Conservation (phyloP, 2,329 filamentous ascomycete species). For the Sclerotinia spermophila region DNA sequence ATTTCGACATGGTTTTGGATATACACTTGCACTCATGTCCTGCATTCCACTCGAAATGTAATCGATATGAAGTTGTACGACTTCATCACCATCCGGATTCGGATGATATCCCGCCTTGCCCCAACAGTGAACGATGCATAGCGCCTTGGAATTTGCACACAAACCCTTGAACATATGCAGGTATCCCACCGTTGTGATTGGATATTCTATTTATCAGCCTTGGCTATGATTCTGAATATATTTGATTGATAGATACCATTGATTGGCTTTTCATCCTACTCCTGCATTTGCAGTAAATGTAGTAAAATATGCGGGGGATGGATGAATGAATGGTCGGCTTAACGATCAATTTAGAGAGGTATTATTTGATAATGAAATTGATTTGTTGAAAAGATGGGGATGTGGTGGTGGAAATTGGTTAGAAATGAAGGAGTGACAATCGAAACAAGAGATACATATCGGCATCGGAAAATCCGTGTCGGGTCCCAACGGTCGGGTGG, state of each 20-base stretch:
- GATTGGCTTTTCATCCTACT: background rate
- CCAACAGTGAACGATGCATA: background rate
- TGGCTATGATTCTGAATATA: background rate
- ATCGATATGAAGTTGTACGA: background rate
- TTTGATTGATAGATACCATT: background rate
- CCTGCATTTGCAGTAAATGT: background rate
- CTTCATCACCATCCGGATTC: background rate
- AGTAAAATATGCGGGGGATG: background rate
- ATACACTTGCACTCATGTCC: background rate
- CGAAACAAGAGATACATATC: background rate
- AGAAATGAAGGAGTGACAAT: background rate
- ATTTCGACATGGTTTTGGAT: background rate
- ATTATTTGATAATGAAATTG: background rate
- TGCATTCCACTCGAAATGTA: background rate
- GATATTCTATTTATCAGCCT: conserved; percentile 1
- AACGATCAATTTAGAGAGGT: background rate
- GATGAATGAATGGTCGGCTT: background rate
- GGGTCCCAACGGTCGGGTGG: background rate
- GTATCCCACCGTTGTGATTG: background rate
- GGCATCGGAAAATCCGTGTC: conserved; percentile 1
- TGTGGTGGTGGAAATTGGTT: background rate
- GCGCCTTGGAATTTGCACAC: background rate
- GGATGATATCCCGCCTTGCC: background rate
- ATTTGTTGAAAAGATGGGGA: background rate
- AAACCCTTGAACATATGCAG: background rate